phyloP scores from a whole-genome alignment of 257 asterid species.

The Echites panduratus region DNA sequence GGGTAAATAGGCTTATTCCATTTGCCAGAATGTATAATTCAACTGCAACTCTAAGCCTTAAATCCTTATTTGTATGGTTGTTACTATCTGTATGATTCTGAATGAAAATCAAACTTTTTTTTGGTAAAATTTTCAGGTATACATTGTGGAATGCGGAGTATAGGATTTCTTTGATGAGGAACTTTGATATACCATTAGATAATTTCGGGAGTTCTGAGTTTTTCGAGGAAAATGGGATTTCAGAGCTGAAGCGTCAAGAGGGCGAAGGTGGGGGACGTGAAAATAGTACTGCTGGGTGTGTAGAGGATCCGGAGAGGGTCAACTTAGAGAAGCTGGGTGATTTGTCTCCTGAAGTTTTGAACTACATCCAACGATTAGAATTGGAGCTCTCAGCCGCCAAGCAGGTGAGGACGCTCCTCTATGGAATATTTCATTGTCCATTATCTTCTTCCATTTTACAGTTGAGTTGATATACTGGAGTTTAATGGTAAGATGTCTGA shows the following conservation, averaged over 20 bases:
- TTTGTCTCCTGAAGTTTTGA: constrained; percentile 58
- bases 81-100: neutral
- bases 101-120: neutral
- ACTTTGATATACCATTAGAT: constrained; percentile 50
- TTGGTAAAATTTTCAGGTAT: constrained; percentile 37
- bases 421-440: neutral
- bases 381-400: constrained; percentile 52
- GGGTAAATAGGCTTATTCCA: constrained; percentile 45
- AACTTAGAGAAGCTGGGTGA: constrained; percentile 32
- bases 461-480: neutral
- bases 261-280: constrained; percentile 29
- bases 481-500: neutral
- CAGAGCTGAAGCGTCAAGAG: constrained; percentile 42
- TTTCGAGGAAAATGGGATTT: constrained; percentile 23
- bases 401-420: constrained; percentile 42
- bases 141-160: constrained; percentile 99
- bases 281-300: constrained; percentile 24
- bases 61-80: constrained; percentile 1
- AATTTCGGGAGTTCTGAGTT: constrained; percentile 16
- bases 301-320: constrained; percentile 29
- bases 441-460: neutral
- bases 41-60: neutral
- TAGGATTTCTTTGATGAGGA: constrained; percentile 80
- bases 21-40: neutral
- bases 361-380: constrained; percentile 66